These are phyloP conservation scores for Piloderma croceum DNA, from an alignment of 768 basidiomycete genomes.

Conservation along the genomic window DNA sequence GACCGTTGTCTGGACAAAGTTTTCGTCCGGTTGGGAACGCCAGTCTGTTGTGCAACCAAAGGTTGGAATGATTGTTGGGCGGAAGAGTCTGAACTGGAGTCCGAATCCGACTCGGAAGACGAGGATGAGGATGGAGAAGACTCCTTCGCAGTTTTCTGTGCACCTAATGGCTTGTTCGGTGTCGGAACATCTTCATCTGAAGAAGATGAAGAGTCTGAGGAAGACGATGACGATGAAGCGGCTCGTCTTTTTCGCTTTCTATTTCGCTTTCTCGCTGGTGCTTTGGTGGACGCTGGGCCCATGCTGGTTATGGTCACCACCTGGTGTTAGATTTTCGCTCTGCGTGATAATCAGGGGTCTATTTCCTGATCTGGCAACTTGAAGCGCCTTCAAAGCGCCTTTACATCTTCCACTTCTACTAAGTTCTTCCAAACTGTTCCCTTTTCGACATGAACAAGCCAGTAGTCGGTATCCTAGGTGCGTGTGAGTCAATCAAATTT, in stretches of 20 bases:
- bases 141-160: neutral
- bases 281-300: conserved; percentile 27
- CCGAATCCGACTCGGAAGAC: conserved; percentile 4
- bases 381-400: no score
- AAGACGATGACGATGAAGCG: conserved; percentile 36
- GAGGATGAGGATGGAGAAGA: conserved; percentile 10
- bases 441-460: neutral
- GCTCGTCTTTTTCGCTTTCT: conserved; percentile 53
- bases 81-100: neutral
- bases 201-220: conserved; percentile 32
- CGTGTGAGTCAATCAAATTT: neutral
- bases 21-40: neutral
- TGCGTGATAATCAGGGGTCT: no score
- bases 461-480: neutral
- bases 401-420: neutral
- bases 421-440: neutral
- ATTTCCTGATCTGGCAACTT: no score
- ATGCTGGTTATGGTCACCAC: conserved; percentile 20
- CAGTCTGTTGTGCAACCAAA: neutral
- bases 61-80: no score
- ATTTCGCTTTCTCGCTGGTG: conserved; percentile 38
- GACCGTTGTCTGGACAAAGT: conserved; percentile 4
- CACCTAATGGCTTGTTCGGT: neutral
- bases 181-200: neutral
- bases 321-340: no score